Evolutionary conservation across 805 yeast species (phyloP).

Genomic region (Sugiyamaella valdiviana): DNA sequence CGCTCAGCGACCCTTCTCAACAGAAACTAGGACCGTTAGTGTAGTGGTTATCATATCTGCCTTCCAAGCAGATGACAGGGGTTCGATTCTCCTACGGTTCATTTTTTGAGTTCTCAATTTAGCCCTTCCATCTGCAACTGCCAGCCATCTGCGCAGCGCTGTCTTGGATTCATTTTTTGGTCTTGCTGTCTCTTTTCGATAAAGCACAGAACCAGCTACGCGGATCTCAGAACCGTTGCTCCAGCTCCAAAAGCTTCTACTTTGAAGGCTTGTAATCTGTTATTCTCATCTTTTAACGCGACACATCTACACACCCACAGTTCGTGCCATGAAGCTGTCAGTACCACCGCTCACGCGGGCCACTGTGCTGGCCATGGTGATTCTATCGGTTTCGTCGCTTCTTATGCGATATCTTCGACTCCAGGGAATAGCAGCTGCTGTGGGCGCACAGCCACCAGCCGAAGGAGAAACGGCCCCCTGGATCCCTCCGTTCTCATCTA

Average conservation of each 20-base stretch:
- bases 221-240: too few relatives aligned
- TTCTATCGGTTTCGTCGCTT: slow-evolving; percentile 5
- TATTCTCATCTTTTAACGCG: too few relatives aligned
- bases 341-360: slow-evolving; percentile 19
- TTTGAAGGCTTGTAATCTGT: too few relatives aligned
- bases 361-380: slow-evolving; percentile 4
- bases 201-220: too few relatives aligned
- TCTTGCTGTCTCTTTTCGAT: too few relatives aligned
- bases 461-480: neutral
- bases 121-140: too few relatives aligned
- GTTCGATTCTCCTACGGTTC: slow-evolving; percentile 88
- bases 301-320: too few relatives aligned
- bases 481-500: slow-evolving; percentile 7
- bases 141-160: too few relatives aligned
- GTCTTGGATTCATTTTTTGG: too few relatives aligned
- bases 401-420: slow-evolving; percentile 8
- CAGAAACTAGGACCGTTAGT: slow-evolving; percentile 61
- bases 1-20: neutral
- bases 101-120: slow-evolving; percentile 27
- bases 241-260: too few relatives aligned
- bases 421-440: neutral
- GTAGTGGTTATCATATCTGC: slow-evolving; percentile 89
- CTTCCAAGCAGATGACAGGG: slow-evolving; percentile 93
- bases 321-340: slow-evolving; percentile 6
- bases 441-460: neutral